A percentile compares a stretch with the other conserved stretches of the same genome.
Evolutionary conservation across 768 basidiomycete species (phyloP).

Genomic region (Collybia sp.): DNA sequence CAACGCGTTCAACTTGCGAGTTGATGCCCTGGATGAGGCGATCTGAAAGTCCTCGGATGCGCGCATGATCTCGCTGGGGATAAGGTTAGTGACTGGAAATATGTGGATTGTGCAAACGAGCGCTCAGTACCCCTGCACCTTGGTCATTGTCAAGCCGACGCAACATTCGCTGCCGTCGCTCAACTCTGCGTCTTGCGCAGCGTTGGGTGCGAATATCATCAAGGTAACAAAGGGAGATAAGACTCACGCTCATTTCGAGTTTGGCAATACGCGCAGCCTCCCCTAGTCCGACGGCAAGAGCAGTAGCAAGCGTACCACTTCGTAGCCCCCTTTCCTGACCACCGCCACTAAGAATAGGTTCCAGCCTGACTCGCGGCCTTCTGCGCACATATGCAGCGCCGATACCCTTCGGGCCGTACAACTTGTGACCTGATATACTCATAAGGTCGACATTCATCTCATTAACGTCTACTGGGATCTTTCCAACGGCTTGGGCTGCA

Average conservation of each 20-base stretch:
- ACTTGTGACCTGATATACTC: slow-evolving; percentile 95
- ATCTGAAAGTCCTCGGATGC: slow-evolving; percentile 70
- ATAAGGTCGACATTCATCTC: slow-evolving; percentile 93
- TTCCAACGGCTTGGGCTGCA: slow-evolving; percentile 92
- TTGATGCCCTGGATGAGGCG: slow-evolving; percentile 81
- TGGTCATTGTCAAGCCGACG: slow-evolving; percentile 57
- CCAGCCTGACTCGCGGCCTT: slow-evolving; percentile 87
- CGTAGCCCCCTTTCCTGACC: slow-evolving; percentile 95
- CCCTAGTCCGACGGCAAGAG: slow-evolving; percentile 87
- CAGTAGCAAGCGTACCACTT: slow-evolving; percentile 89
- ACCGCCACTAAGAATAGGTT: slow-evolving; percentile 93
- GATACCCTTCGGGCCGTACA: slow-evolving; percentile 97
- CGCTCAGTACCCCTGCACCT: slow-evolving; percentile 94
- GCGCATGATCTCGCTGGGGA: slow-evolving; percentile 71
- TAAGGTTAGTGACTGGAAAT: slow-evolving; percentile 6
- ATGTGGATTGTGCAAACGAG: slow-evolving; percentile 1
- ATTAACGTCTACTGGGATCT: slow-evolving; percentile 90
- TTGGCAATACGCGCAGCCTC: slow-evolving; percentile 92
- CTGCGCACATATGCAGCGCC: slow-evolving; percentile 93
- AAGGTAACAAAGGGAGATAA: slow-evolving; percentile 9
- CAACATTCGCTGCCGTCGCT: slow-evolving; percentile 30
- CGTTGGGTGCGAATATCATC: slow-evolving; percentile 45
- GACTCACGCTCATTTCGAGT: slow-evolving; percentile 87
- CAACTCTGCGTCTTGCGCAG: slow-evolving; percentile 30
- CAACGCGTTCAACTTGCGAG: slow-evolving; percentile 80